These are phyloP conservation scores for Tolypocladium pustulatum DNA, from an alignment of 2,329 filamentous ascomycete genomes.

Conservation along the genomic window DNA sequence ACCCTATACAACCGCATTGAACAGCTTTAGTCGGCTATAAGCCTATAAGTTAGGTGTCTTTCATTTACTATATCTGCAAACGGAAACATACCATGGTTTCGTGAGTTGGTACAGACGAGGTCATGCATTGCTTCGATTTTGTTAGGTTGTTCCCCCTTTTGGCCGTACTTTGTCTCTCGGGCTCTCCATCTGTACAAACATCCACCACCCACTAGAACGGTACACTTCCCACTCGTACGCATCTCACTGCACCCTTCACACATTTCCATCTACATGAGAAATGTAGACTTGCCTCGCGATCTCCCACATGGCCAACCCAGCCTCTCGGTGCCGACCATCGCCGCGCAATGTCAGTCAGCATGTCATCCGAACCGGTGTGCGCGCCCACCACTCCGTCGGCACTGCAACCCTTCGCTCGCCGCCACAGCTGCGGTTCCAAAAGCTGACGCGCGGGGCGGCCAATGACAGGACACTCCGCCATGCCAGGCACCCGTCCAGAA, in stretches of 20 bases:
- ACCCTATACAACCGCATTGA: background rate
- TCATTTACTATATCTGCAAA: background rate
- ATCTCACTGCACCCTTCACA: background rate
- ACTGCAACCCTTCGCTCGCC: background rate
- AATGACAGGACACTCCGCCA: background rate
- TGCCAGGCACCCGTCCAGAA: background rate
- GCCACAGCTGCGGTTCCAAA: background rate
- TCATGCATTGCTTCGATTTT: too few species aligned
- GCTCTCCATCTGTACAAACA: background rate
- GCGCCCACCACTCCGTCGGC: background rate
- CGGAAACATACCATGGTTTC: background rate
- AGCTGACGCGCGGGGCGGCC: background rate
- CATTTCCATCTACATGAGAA: background rate
- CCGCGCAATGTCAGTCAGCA: background rate
- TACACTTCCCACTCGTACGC: background rate
- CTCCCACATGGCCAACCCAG: background rate
- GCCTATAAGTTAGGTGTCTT: background rate
- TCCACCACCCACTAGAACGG: background rate
- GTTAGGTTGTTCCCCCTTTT: background rate
- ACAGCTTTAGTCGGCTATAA: background rate
- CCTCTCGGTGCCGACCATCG: background rate
- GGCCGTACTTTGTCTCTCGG: background rate
- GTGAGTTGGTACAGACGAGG: background rate
- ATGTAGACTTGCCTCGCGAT: background rate
- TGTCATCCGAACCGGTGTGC: background rate